Conservation (phyloP, 805 yeast genomes). For the Saccharomycopsis fodiens region DNA sequence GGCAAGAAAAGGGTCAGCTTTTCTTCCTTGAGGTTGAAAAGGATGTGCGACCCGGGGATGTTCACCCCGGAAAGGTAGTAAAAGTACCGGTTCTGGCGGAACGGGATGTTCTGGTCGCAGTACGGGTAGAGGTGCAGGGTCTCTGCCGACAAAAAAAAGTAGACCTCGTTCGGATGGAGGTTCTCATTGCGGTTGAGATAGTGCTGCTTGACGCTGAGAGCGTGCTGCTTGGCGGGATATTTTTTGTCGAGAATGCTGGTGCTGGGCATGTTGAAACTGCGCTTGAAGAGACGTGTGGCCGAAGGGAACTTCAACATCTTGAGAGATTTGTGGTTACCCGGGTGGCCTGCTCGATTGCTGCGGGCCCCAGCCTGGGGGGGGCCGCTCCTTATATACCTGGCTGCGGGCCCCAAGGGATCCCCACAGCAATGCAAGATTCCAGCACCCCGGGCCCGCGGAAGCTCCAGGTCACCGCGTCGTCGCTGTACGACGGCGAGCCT, state of each 20-base stretch:
- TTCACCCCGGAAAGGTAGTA: conserved; percentile 79
- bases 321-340: neutral
- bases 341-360: neutral
- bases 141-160: conserved; percentile 58
- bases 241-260: conserved; percentile 27
- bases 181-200: conserved; percentile 25
- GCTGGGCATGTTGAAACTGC: neutral
- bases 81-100: conserved; percentile 89
- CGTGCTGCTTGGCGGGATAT: conserved; percentile 83
- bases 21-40: conserved; percentile 47
- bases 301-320: neutral
- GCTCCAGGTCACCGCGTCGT: neutral
- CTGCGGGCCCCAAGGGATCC: neutral
- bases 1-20: conserved; percentile 72
- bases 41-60: conserved; percentile 66
- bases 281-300: neutral
- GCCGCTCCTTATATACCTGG: neutral
- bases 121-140: conserved; percentile 54
- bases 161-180: conserved; percentile 26
- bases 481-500: conserved; percentile 10
- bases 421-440: neutral
- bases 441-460: neutral
- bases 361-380: neutral
- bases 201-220: conserved; percentile 41
- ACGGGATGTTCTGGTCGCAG: conserved; percentile 69